These are phyloP conservation scores for Escallonia rubra DNA, from an alignment of 129 eudicot genomes.

Conservation along the genomic window DNA sequence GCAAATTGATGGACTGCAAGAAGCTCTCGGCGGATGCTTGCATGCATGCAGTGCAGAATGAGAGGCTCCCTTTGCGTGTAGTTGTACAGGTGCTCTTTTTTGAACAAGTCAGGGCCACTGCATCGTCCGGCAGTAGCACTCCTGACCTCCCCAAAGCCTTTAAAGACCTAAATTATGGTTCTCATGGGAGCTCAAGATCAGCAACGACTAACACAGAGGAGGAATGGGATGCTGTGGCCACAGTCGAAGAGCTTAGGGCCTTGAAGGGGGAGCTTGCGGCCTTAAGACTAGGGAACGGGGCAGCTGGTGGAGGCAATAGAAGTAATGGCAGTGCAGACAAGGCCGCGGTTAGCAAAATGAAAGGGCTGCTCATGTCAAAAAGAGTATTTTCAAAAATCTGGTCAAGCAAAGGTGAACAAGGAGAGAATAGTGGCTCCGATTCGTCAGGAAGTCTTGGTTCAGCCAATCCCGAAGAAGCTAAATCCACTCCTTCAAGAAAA, in stretches of 20 bases:
- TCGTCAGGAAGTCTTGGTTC: constrained; percentile 86
- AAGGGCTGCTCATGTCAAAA: constrained; percentile 66
- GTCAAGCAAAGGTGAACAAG: constrained; percentile 55
- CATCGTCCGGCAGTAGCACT: constrained; percentile 92
- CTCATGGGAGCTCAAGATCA: constrained; percentile 68
- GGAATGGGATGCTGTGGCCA: constrained; percentile 92
- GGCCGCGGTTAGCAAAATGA: constrained; percentile 58
- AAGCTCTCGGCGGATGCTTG: constrained; percentile 95
- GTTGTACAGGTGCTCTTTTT: constrained; percentile 91
- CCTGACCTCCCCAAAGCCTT: constrained; percentile 88
- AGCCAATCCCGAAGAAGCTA: constrained; percentile 62
- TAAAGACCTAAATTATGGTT: constrained; percentile 57
- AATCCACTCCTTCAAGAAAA: constrained; percentile 60
- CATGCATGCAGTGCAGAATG: constrained; percentile 97
- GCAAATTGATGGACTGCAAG: constrained; percentile 93
- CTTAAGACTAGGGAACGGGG: constrained; percentile 45
- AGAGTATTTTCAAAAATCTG: constrained; percentile 69
- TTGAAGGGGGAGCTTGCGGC: constrained; percentile 82
- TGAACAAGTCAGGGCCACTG: constrained; percentile 91
- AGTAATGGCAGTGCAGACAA: constrained; percentile 32
- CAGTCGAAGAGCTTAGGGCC: constrained; percentile 84
- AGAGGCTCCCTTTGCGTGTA: constrained; percentile 82
- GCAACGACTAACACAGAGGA: constrained; percentile 65
- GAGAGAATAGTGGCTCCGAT: constrained; percentile 91
- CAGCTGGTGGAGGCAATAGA: constrained; percentile 11